These are phyloP conservation scores for Boletellus sp. DNA, from an alignment of 768 basidiomycete genomes.

Conservation along the genomic window DNA sequence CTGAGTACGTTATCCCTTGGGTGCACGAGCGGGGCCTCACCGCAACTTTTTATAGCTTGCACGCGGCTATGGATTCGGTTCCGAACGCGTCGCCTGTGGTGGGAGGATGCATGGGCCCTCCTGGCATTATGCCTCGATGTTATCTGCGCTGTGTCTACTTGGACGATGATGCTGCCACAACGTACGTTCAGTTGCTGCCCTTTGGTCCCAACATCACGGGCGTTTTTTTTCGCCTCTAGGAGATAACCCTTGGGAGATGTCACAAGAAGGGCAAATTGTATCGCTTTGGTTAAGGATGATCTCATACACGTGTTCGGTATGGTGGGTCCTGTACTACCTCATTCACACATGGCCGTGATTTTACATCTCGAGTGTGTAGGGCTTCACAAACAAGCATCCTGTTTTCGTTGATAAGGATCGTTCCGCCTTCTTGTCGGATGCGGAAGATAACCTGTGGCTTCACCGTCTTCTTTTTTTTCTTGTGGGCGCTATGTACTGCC, in stretches of 20 bases:
- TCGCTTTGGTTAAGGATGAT: slow-evolving; percentile 4
- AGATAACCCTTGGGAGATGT: slow-evolving; percentile 1
- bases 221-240: background rate
- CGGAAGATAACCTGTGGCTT: background rate
- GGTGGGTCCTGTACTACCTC: slow-evolving; percentile 5
- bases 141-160: slow-evolving; percentile 6
- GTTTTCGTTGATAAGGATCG: slow-evolving; percentile 11
- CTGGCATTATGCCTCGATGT: slow-evolving; percentile 4
- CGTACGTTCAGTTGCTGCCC: background rate
- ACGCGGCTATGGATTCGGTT: slow-evolving; percentile 8
- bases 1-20: slow-evolving; percentile 4
- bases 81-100: slow-evolving; percentile 9
- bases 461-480: slow-evolving; percentile 4
- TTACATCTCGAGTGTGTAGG: background rate
- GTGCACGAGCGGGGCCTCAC: background rate
- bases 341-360: background rate
- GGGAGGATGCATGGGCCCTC: slow-evolving; percentile 11
- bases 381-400: slow-evolving; percentile 15
- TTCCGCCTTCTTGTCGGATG: background rate
- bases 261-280: background rate
- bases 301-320: slow-evolving; percentile 4
- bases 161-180: slow-evolving; percentile 1
- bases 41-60: background rate
- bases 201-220: too few relatives aligned
- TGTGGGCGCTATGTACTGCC: slow-evolving; percentile 7